These are phyloP conservation scores for Pichia sp. DNA, from an alignment of 1,139 yeast species.

Conservation along the genomic window DNA sequence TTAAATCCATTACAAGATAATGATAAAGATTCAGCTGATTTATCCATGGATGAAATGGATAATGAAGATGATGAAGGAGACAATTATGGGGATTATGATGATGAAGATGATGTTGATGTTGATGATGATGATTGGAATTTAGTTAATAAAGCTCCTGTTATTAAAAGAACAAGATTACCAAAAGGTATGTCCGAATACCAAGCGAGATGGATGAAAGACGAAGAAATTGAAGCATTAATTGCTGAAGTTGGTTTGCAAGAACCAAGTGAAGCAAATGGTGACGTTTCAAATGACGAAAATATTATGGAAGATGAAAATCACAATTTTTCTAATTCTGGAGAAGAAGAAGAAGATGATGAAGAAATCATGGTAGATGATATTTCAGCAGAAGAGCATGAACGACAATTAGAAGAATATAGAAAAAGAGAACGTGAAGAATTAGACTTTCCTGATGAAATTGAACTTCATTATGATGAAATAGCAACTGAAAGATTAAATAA, in stretches of 20 bases:
- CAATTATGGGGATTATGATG: slow-evolving; percentile 38
- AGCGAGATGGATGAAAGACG: slow-evolving; percentile 83
- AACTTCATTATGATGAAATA: slow-evolving; percentile 66
- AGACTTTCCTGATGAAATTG: slow-evolving; percentile 95
- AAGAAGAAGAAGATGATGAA: slow-evolving; percentile 33
- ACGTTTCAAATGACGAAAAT: slow-evolving; percentile 32
- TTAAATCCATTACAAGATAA: slow-evolving; percentile 58
- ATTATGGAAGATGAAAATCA: slow-evolving; percentile 30
- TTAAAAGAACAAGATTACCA: slow-evolving; percentile 49
- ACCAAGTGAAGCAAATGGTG: slow-evolving; percentile 36
- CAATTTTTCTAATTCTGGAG: too few relatives aligned
- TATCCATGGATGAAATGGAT: slow-evolving; percentile 62
- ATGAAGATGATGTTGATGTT: slow-evolving; percentile 27
- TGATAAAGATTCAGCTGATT: slow-evolving; percentile 34
- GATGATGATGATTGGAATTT: slow-evolving; percentile 37
- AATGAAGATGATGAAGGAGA: slow-evolving; percentile 33
- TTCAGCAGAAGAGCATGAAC: slow-evolving; percentile 75
- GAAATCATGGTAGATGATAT: slow-evolving; percentile 40
- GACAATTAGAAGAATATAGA: slow-evolving; percentile 67
- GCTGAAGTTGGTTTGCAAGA: slow-evolving; percentile 48
- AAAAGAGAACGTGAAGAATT: slow-evolving; percentile 71
- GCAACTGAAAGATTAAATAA: slow-evolving; percentile 69
- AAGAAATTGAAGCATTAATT: slow-evolving; percentile 39
- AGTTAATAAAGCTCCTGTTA: slow-evolving; percentile 31
- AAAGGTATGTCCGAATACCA: slow-evolving; percentile 92